phyloP scores from a whole-genome alignment of 2,329 filamentous ascomycete species.

The Cercospora brassicicola region DNA sequence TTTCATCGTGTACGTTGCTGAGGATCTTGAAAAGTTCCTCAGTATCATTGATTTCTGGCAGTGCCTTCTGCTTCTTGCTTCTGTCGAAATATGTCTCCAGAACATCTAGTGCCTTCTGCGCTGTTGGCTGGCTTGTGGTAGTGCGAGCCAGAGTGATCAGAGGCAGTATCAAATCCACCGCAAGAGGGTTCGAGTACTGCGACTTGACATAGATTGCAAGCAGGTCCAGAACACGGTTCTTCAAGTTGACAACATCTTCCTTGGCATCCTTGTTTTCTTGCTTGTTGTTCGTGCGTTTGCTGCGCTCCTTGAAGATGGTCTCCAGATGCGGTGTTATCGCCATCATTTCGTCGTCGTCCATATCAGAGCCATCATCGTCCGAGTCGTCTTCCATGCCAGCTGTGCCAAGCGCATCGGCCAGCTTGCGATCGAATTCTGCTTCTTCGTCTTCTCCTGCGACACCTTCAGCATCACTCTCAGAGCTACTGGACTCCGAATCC shows the following conservation, averaged over 20 bases:
- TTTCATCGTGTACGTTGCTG: slow-evolving; percentile 66
- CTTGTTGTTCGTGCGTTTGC: slow-evolving; percentile 65
- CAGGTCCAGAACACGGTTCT: slow-evolving; percentile 86
- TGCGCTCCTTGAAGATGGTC: slow-evolving; percentile 79
- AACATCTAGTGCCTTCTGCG: slow-evolving; percentile 70
- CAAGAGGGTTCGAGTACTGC: slow-evolving; percentile 66
- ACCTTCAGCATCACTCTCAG: slow-evolving; percentile 32
- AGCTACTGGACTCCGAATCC: slow-evolving; percentile 31
- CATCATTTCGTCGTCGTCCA: slow-evolving; percentile 97
- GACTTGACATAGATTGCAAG: slow-evolving; percentile 81
- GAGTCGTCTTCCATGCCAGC: slow-evolving; percentile 59
- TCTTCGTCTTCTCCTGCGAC: slow-evolving; percentile 48
- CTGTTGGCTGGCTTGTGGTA: slow-evolving; percentile 74
- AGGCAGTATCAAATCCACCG: slow-evolving; percentile 70
- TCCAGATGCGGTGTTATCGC: slow-evolving; percentile 78
- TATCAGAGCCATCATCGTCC: slow-evolving; percentile 68
- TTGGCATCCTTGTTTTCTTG: slow-evolving; percentile 85
- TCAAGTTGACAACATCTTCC: slow-evolving; percentile 89
- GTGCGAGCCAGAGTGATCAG: slow-evolving; percentile 73
- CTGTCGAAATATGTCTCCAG: slow-evolving; percentile 71
- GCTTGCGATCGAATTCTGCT: slow-evolving; percentile 68
- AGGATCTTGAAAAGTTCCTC: slow-evolving; percentile 60
- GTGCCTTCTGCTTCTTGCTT: slow-evolving; percentile 52
- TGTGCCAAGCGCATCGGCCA: slow-evolving; percentile 75
- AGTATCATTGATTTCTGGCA: slow-evolving; percentile 38